Evolutionary conservation across 345 rosid species (phyloP).

Genomic region (Orychophragmus violaceus): DNA sequence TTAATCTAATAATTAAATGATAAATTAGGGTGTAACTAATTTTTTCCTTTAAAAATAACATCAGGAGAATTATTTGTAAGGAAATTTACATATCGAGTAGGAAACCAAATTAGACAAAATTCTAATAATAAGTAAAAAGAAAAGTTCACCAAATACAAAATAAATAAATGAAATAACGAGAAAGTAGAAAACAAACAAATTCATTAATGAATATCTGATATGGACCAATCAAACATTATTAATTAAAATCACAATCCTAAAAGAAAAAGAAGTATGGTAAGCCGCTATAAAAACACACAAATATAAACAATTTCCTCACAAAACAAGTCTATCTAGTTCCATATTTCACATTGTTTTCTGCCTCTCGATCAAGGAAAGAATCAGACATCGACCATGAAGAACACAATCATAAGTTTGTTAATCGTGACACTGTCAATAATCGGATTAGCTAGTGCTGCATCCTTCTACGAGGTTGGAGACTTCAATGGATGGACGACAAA

Average conservation of each 20-base stretch:
- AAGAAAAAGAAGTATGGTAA: neutral
- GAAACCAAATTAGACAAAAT: no score
- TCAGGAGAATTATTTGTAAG: no score
- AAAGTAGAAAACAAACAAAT: neutral
- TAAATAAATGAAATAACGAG: neutral
- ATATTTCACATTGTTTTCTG: neutral
- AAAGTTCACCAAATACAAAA: neutral
- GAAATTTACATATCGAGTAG: no score
- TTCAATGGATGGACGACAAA: slow-evolving; percentile 13
- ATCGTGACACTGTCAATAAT: neutral
- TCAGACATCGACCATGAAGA: slow-evolving; percentile 12
- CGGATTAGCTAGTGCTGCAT: neutral
- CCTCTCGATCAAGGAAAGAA: neutral
- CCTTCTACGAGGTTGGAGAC: slow-evolving; percentile 17
- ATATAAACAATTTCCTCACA: neutral
- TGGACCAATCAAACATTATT: neutral
- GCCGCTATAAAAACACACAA: neutral
- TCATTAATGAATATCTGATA: neutral
- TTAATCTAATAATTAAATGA: no score
- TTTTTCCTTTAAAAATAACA: no score
- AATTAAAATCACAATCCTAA: neutral
- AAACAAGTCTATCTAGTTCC: neutral
- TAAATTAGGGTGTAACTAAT: no score
- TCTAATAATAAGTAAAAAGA: no score
- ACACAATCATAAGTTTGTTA: slow-evolving; percentile 5